Base-by-base conservation (phyloP, 108 stramenopile species). In the Nitzschia inconspicua region DNA sequence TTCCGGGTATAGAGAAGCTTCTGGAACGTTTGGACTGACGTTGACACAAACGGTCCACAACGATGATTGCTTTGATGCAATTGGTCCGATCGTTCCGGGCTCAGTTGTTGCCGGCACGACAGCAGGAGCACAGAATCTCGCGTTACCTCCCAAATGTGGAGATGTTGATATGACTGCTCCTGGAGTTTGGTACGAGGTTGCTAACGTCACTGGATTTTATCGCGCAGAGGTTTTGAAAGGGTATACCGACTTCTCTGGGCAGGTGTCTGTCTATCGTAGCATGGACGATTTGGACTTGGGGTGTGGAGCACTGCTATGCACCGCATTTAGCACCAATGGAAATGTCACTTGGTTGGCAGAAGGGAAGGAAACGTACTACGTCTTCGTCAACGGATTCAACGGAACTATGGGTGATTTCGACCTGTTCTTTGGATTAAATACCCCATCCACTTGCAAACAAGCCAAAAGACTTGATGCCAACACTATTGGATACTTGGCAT, bases 171-270 rank as follows among this genome's bases (percentile, higher is more conserved):
- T 56, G 1, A 29, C 55, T 3, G 25, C 22, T 19, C 20, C 42
- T 39, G 68, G 68, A 22, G 60, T 70, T 1, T 70, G 68, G 68
- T 70, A 70, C 46, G 24, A n/a, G 2, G 29, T 66, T 30, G 65
- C 19, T 7, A 44, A 66, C 19, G 25, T 44, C 23, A 24, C 42
- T 14, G 65, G 65, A 18, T 66, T 55, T 55, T 36, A 47, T 28
- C 54, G 35, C 5, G 65, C 65, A 4, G 65, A 66, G 34, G 36
- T 48, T 3, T 29, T 57, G 20, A 18, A 9, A 24, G 43, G 56
- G 39, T 55, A 66, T 32, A 30, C 56, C 4, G 47, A 55, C 25
- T 57, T 57, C 22, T 23, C 31, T 19, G 43, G 43, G 31, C 65
- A 57, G 30, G 35, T 70, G n/a, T 61, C 68, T n/a, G 60, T 70